Base-by-base conservation (phyloP, 148 eudicot genomes). In the Suaeda aralocaspica region DNA sequence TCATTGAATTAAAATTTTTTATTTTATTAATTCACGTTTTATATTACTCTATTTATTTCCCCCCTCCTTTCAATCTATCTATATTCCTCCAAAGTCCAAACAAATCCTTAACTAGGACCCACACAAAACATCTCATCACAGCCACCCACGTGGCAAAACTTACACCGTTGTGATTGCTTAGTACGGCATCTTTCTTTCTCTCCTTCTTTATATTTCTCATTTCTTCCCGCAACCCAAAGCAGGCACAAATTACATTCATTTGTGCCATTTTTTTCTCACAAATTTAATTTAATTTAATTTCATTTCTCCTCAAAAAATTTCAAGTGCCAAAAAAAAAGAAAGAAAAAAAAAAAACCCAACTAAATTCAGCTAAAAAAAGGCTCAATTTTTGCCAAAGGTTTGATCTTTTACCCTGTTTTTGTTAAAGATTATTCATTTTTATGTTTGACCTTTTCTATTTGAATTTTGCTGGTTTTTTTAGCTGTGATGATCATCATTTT, bases 181-280 rank as follows among this genome's bases (percentile, higher is more conserved):
- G 0, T 30, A 5, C 6, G 26, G 19, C 31, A 2, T 21, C n/a
- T 39, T 11, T 49, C 39, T 24, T 21, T 69, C 26, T 46, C 59
- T 26, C 55, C 76, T 31, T 58, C 77, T 68, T 68, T 78, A 78
- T 52, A 78, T 62, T 55, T 53, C 59, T 36, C 33, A 29, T 53
- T 15, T 65, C 64, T 68, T 44, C 64, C 46, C 67, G 11, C 69
- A 25, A 24, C 0, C 1, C 56, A 59, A 72, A 77, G 59, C 60
- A 77, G 80, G 80, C 76, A 77, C 80, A 77, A 77, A 77, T 71
- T 52, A 18, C 7, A 13, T 51, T 62, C 34, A 77, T 77, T 72
- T 77, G 80, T 78, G 81, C 69, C 80, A n/a, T n/a, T n/a, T n/a
- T n/a, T 71, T 71, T 61, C 31, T 60, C 28, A 9, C 46, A 15